Percentiles rank a stretch among this genome's conserved stretches.
phyloP scores from a whole-genome alignment of 164 flowering plant species.

The Malania oleifera region DNA sequence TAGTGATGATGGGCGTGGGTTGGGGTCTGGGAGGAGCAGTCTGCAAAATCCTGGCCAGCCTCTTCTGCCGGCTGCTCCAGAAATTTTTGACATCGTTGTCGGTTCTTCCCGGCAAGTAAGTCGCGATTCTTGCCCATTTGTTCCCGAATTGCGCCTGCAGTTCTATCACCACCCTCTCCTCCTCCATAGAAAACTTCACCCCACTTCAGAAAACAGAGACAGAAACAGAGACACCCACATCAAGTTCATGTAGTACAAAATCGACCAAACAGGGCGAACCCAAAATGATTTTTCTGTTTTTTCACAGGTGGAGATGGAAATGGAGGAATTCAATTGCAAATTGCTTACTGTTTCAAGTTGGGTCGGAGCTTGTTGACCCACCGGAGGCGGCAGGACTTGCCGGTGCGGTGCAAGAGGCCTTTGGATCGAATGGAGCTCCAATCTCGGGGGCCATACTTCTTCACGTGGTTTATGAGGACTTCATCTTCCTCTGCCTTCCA shows the following conservation, averaged over 20 bases:
- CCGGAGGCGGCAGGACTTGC: conserved; percentile 94
- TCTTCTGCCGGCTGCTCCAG: conserved; percentile 94
- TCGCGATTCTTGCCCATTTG: conserved; percentile 91
- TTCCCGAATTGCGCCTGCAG: conserved; percentile 81
- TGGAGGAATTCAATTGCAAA: background rate
- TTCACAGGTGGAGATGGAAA: no score
- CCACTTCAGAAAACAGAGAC: background rate
- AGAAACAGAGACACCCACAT: conserved; percentile 49
- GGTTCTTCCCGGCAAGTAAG: conserved; percentile 75
- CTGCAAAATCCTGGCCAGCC: conserved; percentile 70
- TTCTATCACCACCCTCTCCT: conserved; percentile 84
- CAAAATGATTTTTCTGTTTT: no score
- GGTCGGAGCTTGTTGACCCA: conserved; percentile 97
- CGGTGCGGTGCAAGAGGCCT: conserved; percentile 81
- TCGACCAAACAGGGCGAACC: no score
- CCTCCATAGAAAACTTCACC: conserved; percentile 66
- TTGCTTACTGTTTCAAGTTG: conserved; percentile 67
- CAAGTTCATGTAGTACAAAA: no score
- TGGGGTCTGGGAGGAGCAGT: conserved; percentile 30
- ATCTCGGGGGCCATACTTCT: conserved; percentile 74
- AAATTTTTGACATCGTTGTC: conserved; percentile 97
- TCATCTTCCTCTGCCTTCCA: conserved; percentile 91
- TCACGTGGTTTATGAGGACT: conserved; percentile 66
- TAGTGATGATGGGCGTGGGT: conserved; percentile 29
- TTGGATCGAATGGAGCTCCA: conserved; percentile 99